Evolutionary conservation across 345 rosid species (phyloP), one percentile per base, ranked within the genome.

Genomic region (Psidium friedrichsthalianum): DNA sequence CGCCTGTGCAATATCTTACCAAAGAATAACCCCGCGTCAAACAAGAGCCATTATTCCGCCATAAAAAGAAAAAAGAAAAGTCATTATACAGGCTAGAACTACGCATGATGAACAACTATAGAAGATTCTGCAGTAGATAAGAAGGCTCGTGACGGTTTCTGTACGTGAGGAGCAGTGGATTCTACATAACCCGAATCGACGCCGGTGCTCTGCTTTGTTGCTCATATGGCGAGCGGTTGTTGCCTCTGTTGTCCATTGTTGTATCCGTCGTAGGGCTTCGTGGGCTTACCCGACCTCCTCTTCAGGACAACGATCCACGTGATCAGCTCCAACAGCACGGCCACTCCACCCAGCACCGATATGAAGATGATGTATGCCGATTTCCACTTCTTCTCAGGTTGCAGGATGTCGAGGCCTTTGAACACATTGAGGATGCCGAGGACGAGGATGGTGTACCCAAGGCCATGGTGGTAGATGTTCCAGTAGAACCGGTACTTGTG

Each of bases 391-490:
- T 92, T 57, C 24, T 82, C 90, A 1, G 98, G 99, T 0, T 47
- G 89, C 90, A 96, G 92, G 69, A 96, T 96, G 83, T 87, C 56
- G 0, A 94, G 86, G 74, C 99, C 99, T 88, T 96, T 95, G 84
- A 93, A 95, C 51, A 95, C 93, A 78, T 96, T 96, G 85, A 93
- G 6, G 84, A 96, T 87, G 56, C 95, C 96, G 0, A 96, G 94
- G 56, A 88, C 44, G 3, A 95, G 82, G n/a, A 96, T 92, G 9
- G 91, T 44, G 80, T 93, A 95, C 49, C 99, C 99, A 3, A 95
- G 81, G 13, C 94, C 61, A 27, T 95, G 98, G 86, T 96, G 99
- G 86, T 96, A 96, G 74, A 96, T 85, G 82, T 95, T 95, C 99
- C 99, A 96, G 88, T 91, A 94, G 55, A 91, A 57, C 82, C 96